Evolutionary conservation across 2,329 filamentous ascomycete genomes (phyloP).

Genomic region (Diaporthe batatas): DNA sequence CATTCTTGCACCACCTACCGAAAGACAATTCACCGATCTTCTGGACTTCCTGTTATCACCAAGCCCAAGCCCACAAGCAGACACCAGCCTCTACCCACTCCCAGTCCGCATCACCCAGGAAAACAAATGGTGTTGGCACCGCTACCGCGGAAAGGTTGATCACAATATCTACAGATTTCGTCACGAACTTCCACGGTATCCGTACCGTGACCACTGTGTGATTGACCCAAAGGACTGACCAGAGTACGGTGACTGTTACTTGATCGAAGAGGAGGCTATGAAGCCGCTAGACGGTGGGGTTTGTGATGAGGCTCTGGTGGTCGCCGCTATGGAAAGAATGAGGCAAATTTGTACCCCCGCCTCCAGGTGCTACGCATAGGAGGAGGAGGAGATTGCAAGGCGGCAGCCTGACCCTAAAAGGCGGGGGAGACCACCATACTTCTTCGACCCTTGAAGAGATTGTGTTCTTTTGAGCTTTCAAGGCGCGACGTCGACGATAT

Average conservation of each 20-base stretch:
- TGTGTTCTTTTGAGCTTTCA: not conserved
- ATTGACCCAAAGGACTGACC: conserved; percentile 1
- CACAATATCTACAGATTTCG: conserved; percentile 24
- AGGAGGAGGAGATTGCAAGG: conserved; percentile 20
- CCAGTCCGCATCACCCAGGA: conserved; percentile 21
- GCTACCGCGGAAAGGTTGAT: not conserved
- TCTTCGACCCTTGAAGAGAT: conserved; percentile 28
- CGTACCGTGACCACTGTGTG: conserved; percentile 6
- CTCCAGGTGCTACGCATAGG: conserved; percentile 18
- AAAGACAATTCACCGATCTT: conserved; percentile 23
- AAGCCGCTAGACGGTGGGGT: not conserved
- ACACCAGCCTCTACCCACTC: conserved; percentile 11
- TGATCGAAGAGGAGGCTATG: not conserved
- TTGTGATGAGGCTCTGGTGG: not conserved
- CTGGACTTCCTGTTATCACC: conserved; percentile 16
- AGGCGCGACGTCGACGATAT: conserved; percentile 14
- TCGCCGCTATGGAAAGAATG: conserved; percentile 12
- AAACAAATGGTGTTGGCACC: conserved; percentile 28
- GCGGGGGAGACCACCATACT: conserved; percentile 28
- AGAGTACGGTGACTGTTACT: not conserved
- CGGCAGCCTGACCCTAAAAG: conserved; percentile 26
- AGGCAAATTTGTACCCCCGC: conserved; percentile 1
- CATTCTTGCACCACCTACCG: conserved; percentile 25
- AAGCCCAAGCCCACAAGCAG: conserved; percentile 1
- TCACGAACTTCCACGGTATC: conserved; percentile 1